Evolutionary conservation across 1,139 yeast genomes (phyloP), one percentile per base, ranked within the genome.

Genomic region (Citeromyces hawaiiensis): DNA sequence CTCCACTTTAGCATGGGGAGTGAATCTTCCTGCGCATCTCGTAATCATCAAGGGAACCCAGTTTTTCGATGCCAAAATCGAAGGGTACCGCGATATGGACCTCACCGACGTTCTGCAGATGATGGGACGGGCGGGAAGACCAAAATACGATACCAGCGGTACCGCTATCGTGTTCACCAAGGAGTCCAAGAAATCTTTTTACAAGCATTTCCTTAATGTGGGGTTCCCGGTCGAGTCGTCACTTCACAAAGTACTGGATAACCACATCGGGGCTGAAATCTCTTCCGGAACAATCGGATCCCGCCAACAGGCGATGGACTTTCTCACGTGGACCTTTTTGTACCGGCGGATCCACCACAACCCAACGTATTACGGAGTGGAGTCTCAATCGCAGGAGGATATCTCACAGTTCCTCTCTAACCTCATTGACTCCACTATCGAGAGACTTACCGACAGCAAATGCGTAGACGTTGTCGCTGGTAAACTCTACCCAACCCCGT

Each of bases 181-280:
- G 53, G 96, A 93, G 53, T 72, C 88, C 3, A 91, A 88, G 48
- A 91, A 91, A 60, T 73, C 79, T 55, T 93, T 88, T 53, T 91
- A 93, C 63, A 91, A 91, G 54, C 96, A 93, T 57, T 91, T 91
- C 57, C 61, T 91, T 51, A 93, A 91, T 54, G 78, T 86, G 45
- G 98, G 99, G 0, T 91, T 93, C 62, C 99, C 99, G 0, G 98
- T 93, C 11, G 99, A 91, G 56, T 86, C 96, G 0, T 85, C 96
- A 1, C 64, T 91, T 44, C 97, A 91, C 58, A 87, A 87, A 52
- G 94, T 85, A 3, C 63, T 93, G 51, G 96, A 86, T 58, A 83
- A 91, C 57, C 98, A 93, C 64, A 68, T 91, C 55, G 98, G 97
- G 54, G 98, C 98, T 3, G 98, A 93, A 54, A 83, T 91, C 36